Base-by-base conservation (phyloP, 345 rosid species). In the Hibiscus tridactylites region DNA sequence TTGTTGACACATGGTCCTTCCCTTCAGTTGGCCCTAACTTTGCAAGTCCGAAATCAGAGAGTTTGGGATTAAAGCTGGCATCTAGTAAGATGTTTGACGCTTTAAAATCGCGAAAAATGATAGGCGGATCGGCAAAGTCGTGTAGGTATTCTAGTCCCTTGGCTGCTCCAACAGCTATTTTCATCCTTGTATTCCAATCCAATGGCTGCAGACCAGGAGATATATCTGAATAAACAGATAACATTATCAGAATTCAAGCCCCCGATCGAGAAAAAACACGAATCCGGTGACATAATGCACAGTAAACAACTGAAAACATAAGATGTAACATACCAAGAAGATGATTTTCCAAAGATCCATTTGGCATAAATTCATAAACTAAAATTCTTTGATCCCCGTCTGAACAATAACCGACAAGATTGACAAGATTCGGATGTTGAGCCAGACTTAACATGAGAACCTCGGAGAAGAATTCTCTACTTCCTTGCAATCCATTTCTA, bases 31-130 rank as follows among this genome's bases (percentile, higher is more conserved):
- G 92, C 26, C 91, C 92, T 44, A 90, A 75, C 78, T 77, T 88
- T 50, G 91, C 92, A 71, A 90, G 85, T 61, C 90, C 91, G 9
- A 90, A 88, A 81, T 90, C 92, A 0, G 92, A 90, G n/a, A 90
- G 84, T 77, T 82, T 90, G 2, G 91, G 86, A 71, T 76, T 83
- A 77, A 86, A 85, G 33, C 84, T 84, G 1, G 56, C 79, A 29
- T 88, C 84, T 76, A 90, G 59, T 76, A 90, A 75, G 69, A 88
- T 81, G 73, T 90, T 88, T 71, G 91, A 82, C 58, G 91, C 87
- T 79, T 88, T 86, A 76, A 88, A 84, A 62, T 88, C 96, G 0
- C 88, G 86, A 68, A 82, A 88, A 13, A 85, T 86, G 70, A 90
- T 79, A 39, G 88, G 83, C 6, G 89, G 96, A 8, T 81, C 74